Conservation (phyloP, 2,329 filamentous ascomycete species). For the Xylaria digitata region DNA sequence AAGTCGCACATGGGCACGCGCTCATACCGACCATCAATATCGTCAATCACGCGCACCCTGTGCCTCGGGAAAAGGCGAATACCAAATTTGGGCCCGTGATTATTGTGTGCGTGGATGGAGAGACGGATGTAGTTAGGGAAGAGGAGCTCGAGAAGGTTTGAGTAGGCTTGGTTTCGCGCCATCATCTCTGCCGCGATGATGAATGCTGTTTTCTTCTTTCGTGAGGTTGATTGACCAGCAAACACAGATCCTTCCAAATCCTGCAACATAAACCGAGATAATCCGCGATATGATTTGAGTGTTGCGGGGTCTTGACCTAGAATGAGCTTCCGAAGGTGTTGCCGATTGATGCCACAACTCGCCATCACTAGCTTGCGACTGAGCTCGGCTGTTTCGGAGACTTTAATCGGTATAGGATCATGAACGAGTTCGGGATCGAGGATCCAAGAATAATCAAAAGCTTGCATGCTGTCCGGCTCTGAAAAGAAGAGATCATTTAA, state of each 20-base stretch:
- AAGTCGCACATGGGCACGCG: conserved; percentile 39
- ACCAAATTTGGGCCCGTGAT: conserved; percentile 56
- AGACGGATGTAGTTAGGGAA: conserved; percentile 59
- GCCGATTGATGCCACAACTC: conserved; percentile 51
- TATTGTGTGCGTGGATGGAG: conserved; percentile 59
- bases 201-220: conserved; percentile 48
- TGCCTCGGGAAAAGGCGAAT: conserved; percentile 52
- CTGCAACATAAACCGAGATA: conserved; percentile 67
- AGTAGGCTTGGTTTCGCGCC: conserved; percentile 59
- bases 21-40: conserved; percentile 29
- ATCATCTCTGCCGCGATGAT: conserved; percentile 53
- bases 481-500: conserved; percentile 53
- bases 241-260: conserved; percentile 49
- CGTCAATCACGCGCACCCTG: conserved; percentile 45
- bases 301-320: conserved; percentile 48
- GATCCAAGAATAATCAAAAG: conserved; percentile 17
- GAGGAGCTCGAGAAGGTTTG: conserved; percentile 59
- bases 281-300: conserved; percentile 68
- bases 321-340: conserved; percentile 46
- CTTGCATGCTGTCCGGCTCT: conserved; percentile 38
- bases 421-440: conserved; percentile 44
- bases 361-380: conserved; percentile 51
- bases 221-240: conserved; percentile 39
- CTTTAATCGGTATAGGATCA: conserved; percentile 47
- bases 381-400: conserved; percentile 47